These are phyloP conservation scores for Oxyria digyna DNA, from an alignment of 148 eudicot genomes.

Conservation along the genomic window DNA sequence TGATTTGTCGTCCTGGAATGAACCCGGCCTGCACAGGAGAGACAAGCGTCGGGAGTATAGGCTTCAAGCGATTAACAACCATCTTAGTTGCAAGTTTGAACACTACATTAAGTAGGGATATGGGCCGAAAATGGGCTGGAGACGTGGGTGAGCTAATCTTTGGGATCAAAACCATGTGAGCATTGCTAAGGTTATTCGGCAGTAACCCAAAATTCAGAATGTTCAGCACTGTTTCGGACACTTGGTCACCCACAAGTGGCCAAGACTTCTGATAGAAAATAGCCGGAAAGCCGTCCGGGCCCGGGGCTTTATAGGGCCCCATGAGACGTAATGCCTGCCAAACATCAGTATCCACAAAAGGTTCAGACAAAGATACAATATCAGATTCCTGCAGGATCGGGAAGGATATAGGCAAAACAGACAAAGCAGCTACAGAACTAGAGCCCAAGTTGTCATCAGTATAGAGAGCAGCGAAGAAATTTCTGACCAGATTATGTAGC, in stretches of 20 bases:
- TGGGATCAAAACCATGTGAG: not conserved
- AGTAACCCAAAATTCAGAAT: not conserved
- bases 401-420: too few relatives aligned
- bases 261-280: not conserved
- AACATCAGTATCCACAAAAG: not conserved
- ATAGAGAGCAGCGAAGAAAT: too few relatives aligned
- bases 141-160: not conserved
- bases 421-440: too few relatives aligned
- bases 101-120: not conserved
- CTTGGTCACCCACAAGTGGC: not conserved
- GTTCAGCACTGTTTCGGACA: not conserved
- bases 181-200: not conserved
- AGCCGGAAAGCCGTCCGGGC: not conserved
- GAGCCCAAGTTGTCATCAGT: too few relatives aligned
- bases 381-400: too few relatives aligned
- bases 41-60: not conserved
- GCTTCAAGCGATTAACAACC: not conserved
- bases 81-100: not conserved
- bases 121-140: not conserved
- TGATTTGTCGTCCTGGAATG: not conserved
- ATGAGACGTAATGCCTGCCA: not conserved
- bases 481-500: too few relatives aligned
- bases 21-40: not conserved
- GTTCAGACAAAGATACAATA: too few relatives aligned
- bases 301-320: not conserved